phyloP scores from a whole-genome alignment of 257 asterid genomes.

The Penstemon barbatus region DNA sequence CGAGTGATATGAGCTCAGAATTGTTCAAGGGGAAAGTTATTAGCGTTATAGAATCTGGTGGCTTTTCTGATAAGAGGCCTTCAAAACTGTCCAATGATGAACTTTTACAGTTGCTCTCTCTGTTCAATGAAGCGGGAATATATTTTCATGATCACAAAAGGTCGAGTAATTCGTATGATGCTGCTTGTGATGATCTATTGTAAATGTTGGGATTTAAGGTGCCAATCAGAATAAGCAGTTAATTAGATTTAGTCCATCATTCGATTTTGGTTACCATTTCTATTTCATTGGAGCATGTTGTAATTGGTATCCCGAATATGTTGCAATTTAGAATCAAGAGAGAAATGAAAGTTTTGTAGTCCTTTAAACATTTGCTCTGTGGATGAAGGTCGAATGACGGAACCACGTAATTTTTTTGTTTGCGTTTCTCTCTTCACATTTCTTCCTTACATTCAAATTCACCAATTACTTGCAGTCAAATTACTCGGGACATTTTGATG shows the following conservation, averaged over 20 bases:
- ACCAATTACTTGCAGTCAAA: not conserved
- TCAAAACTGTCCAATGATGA: slow-evolving; percentile 69
- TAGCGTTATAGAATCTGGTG: slow-evolving; percentile 48
- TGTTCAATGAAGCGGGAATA: slow-evolving; percentile 3
- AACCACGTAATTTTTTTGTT: too few species aligned
- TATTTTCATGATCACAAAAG: slow-evolving; percentile 42
- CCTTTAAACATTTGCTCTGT: too few species aligned
- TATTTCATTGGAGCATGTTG: too few species aligned
- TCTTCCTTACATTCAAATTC: too few species aligned
- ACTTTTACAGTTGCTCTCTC: slow-evolving; percentile 5
- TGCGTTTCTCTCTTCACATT: too few species aligned
- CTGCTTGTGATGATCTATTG: slow-evolving; percentile 33
- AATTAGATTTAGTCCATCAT: too few species aligned
- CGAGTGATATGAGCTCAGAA: slow-evolving; percentile 15
- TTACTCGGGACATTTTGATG: not conserved
- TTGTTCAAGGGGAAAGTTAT: slow-evolving; percentile 50
- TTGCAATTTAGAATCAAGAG: too few species aligned
- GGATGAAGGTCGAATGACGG: too few species aligned
- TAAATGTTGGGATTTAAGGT: slow-evolving; percentile 2
- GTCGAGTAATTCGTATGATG: slow-evolving; percentile 30
- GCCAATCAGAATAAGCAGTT: too few species aligned
- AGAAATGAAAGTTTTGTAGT: too few species aligned
- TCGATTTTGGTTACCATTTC: too few species aligned
- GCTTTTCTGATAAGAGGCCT: slow-evolving; percentile 78
- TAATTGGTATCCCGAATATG: too few species aligned